Base-by-base conservation (phyloP, 164 flowering plant species). In the Annona squamosa region DNA sequence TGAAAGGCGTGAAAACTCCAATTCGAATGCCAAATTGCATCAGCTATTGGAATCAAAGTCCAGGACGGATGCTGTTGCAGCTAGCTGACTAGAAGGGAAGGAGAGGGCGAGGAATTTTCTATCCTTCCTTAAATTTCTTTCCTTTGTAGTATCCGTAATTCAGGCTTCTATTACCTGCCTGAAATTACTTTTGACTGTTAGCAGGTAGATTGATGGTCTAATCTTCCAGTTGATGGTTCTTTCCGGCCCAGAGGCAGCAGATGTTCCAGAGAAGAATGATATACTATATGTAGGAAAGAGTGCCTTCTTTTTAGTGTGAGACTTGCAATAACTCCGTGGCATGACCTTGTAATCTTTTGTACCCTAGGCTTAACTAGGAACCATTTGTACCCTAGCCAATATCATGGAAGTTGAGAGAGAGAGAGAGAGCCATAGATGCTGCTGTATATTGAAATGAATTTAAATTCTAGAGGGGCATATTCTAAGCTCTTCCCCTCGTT, bases 31-130 rank as follows among this genome's bases (percentile, higher is more conserved):
- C 12, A 93, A 91, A 83, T 88, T 92, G 63, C 97, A 84, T 75
- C 99, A 93, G 72, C 94, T 95, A 65, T 73, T 95, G 74, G 89
- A 84, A 64, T 61, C 91, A n/a, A 95, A 84, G 63, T 86, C 93
- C 1, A 78, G 97, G 72, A 71, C 94, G 0, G 92, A 92, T 78
- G 89, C 93, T 5, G 93, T 93, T n/a, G 94, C 88, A 48, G 97
- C 98, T 71, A 84, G 97, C 82, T 94, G 80, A 90, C 47, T 17
- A 26, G 52, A 3, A 74, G 57, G 41, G 17, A 59, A 56, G 10
- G 0, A 46, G 4, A 2, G 43, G 46, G 45, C 46, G 45, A 12
- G 68, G 52, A 10, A 48, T 41, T 10, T 26, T 46, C 68, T 65
- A 48, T 18, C 26, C 67, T 56, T 37, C n/a, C 67, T 56, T 68